Conservation (phyloP, 495 filamentous ascomycete genomes). For the Tricharina praecox region DNA sequence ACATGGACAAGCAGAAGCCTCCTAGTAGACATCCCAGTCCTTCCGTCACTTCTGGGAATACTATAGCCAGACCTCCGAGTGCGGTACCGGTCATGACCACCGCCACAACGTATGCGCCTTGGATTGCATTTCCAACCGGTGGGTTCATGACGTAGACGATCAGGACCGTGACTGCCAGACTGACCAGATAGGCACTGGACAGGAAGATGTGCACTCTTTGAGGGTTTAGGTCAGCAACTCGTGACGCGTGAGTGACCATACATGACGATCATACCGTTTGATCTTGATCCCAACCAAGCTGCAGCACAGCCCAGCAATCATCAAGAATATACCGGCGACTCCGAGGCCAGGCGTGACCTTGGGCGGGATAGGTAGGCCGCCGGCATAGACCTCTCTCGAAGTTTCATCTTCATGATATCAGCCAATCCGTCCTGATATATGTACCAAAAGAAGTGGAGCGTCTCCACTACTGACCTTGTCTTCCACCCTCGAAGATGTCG, state of each 20-base stretch:
- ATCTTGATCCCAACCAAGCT: conserved; percentile 72
- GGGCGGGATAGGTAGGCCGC: conserved; percentile 51
- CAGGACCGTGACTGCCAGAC: conserved; percentile 60
- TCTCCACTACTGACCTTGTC: no score
- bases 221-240: no score
- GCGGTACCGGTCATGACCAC: conserved; percentile 55
- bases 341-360: conserved; percentile 61
- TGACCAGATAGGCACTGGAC: conserved; percentile 55
- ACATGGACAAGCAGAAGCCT: conserved; percentile 81
- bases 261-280: conserved; percentile 36
- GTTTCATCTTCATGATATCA: no score
- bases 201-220: conserved; percentile 58
- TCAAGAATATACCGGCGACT: conserved; percentile 59
- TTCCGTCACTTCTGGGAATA: conserved; percentile 78
- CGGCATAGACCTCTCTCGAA: conserved; percentile 1
- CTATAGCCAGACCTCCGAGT: conserved; percentile 55
- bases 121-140: conserved; percentile 56
- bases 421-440: no score
- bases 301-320: conserved; percentile 50
- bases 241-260: neutral
- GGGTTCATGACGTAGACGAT: conserved; percentile 82
- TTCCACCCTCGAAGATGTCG: neutral
- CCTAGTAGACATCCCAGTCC: conserved; percentile 74
- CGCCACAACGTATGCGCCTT: conserved; percentile 80
- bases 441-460: no score